Evolutionary conservation across 345 rosid genomes (phyloP), one percentile per base, ranked within the genome.

Genomic region (Erucastrum elatum): DNA sequence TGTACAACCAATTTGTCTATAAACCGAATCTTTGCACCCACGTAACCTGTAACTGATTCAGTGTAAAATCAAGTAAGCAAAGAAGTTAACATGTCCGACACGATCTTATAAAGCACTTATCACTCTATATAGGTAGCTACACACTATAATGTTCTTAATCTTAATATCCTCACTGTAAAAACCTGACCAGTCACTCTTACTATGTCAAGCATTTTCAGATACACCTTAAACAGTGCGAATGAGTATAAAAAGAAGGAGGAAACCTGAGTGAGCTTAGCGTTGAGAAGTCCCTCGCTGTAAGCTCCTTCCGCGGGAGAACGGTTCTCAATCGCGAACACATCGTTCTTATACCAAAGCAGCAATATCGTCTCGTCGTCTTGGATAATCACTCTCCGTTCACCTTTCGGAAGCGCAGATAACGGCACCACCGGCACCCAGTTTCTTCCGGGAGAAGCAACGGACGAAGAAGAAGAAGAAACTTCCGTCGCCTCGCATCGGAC

Each of bases 231-330:
- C 6, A 58, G 13, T 1, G 6, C 26, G 16, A 49, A 66, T 30
- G 15, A 39, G 2, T 7, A 3, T 79, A 34, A 39, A 27, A 8
- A 46, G 58, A 44, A 0, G 63, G 15, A 70, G 60, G 63, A 62
- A 35, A 86, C 94, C 97, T 90, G 88, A 13, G 97, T 94, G 72
- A 92, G 98, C 87, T 89, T 94, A 76, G 98, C 98, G 76, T 94
- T 94, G 78, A 94, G 74, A 72, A 94, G 84, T 27, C 98, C 98
- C 71, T 94, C 98, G 59, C 81, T 88, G 74, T 91, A 94, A 68
- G 98, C 98, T 8, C 98, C 98, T 79, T 94, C 97, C 10, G 98
- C 98, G 0, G 95, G 97, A 27, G 97, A 94, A 64, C 97, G 79
- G 75, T 94, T 94, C 84, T 92, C 97, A 60, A 91, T 88, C 0